Evolutionary conservation across 1,284 basidiomycete genomes (phyloP).

Genomic region (Wallemia mellicola): DNA sequence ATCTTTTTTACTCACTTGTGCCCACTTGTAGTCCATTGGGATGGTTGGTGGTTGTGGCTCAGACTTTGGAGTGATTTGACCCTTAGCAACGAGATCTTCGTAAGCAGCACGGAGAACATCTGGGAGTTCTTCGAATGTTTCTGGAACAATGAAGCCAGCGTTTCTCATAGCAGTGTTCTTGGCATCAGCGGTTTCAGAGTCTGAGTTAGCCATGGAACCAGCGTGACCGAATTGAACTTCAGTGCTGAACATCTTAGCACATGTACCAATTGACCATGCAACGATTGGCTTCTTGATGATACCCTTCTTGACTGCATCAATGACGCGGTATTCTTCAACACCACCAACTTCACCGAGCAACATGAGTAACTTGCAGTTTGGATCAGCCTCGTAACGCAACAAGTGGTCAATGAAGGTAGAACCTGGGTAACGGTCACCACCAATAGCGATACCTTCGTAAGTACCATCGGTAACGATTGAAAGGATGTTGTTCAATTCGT

Average conservation of each 20-base stretch:
- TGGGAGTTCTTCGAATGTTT: conserved; percentile 91
- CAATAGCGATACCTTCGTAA: conserved; percentile 98
- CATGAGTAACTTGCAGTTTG: conserved; percentile 94
- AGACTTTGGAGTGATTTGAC: conserved; percentile 35
- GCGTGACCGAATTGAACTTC: conserved; percentile 99
- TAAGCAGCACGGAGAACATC: conserved; percentile 56
- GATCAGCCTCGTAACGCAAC: conserved; percentile 85
- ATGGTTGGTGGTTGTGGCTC: conserved; percentile 82
- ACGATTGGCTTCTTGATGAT: conserved; percentile 94
- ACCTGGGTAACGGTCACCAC: conserved; percentile 94
- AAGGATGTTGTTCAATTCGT: conserved; percentile 98
- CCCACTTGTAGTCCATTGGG: conserved; percentile 99
- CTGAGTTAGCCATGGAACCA: conserved; percentile 91
- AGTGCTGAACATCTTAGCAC: conserved; percentile 98
- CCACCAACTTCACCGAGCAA: conserved; percentile 96
- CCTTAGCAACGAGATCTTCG: conserved; percentile 42
- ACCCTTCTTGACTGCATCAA: conserved; percentile 82
- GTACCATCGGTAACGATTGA: conserved; percentile 92
- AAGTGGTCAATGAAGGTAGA: conserved; percentile 98
- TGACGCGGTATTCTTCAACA: conserved; percentile 95
- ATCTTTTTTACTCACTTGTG: conserved; percentile 20
- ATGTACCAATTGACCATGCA: conserved; percentile 97
- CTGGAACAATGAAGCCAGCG: conserved; percentile 86
- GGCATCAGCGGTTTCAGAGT: conserved; percentile 82
- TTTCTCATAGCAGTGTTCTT: conserved; percentile 89